Evolutionary conservation across 208 protist species (phyloP).

Genomic region (Leptomonas pyrrhocoris): DNA sequence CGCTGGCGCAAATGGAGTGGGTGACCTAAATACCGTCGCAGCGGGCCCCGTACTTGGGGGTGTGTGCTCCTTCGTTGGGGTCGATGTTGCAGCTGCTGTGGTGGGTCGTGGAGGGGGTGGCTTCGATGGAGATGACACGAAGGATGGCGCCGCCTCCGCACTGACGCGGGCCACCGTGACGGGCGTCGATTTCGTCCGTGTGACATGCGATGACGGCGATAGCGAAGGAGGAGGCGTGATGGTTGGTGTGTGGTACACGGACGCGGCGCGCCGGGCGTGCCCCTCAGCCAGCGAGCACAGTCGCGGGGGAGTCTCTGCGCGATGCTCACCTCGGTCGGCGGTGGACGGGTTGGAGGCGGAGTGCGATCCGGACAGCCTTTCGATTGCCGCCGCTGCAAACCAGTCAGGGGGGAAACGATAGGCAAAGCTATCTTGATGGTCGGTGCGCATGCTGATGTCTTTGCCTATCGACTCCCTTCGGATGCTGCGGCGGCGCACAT

Average conservation of each 20-base stretch:
- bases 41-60: no score
- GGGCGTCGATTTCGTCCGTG: not conserved
- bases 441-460: not conserved
- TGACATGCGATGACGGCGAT: not conserved
- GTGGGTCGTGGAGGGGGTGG: no score
- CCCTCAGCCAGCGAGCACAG: not conserved
- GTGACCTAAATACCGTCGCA: not conserved
- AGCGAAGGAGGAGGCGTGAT: not conserved
- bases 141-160: not conserved
- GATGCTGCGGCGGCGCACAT: not conserved
- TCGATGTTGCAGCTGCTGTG: no score
- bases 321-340: not conserved
- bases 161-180: not conserved
- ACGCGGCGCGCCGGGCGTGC: no score
- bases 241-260: not conserved
- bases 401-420: slow-evolving; percentile 7
- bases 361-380: not conserved
- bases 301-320: not conserved
- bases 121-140: not conserved
- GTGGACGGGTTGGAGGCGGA: not conserved
- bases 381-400: slow-evolving; percentile 2
- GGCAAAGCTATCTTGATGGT: not conserved
- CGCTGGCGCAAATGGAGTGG: not conserved
- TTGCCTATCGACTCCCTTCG: not conserved
- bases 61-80: no score